A percentile compares a stretch with the other conserved stretches of the same genome.
Evolutionary conservation across 495 filamentous ascomycete genomes (phyloP).

Genomic region (Neurospora africana): DNA sequence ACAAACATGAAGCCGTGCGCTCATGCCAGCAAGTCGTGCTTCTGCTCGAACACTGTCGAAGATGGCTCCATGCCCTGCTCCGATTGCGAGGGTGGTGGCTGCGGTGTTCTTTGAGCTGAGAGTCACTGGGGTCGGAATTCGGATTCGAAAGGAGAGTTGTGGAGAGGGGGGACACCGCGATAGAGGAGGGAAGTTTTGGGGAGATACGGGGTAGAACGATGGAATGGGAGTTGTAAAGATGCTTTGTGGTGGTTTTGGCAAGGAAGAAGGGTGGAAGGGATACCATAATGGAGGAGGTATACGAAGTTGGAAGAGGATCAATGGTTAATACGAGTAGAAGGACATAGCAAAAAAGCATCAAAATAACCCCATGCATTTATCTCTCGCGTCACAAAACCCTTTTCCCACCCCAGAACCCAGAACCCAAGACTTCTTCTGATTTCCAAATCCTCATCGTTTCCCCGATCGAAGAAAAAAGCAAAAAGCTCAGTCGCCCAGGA

Average conservation of each 20-base stretch:
- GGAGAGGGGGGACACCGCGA: neutral
- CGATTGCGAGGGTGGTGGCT: neutral
- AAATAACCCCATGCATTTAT: neutral
- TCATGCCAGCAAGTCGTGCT: neutral
- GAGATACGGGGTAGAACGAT: neutral
- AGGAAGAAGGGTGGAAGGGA: neutral
- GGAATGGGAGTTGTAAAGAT: neutral
- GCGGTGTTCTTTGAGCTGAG: neutral
- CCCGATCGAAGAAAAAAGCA: neutral
- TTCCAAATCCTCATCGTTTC: neutral
- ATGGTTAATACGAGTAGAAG: neutral
- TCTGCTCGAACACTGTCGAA: neutral
- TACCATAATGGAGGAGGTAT: neutral
- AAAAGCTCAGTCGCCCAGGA: neutral
- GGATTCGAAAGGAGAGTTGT: neutral
- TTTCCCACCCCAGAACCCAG: neutral
- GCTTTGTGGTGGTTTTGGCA: neutral
- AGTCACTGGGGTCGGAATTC: neutral
- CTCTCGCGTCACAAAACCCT: neutral
- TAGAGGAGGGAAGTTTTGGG: neutral
- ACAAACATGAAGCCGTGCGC: neutral
- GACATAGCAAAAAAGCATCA: neutral
- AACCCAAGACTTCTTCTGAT: too few species aligned
- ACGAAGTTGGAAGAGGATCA: neutral
- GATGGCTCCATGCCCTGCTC: neutral